These are phyloP conservation scores for Paraglomus brasilianum DNA, from an alignment of 192 early-diverging fungal genomes.

Conservation along the genomic window DNA sequence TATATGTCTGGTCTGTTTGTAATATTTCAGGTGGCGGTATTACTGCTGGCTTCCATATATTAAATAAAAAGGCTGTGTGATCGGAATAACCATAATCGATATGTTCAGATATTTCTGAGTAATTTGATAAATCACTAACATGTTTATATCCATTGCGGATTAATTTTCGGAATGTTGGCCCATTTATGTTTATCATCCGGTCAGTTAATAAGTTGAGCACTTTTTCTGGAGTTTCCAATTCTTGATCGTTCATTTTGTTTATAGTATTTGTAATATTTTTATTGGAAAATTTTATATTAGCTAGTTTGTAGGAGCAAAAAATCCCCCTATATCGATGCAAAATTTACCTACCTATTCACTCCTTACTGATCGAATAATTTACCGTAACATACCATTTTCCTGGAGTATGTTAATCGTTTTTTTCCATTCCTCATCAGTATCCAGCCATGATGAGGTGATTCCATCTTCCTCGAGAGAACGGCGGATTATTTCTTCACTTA, in stretches of 20 bases:
- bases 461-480: background rate
- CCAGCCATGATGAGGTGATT: background rate
- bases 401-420: constrained; percentile 17
- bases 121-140: constrained; percentile 23
- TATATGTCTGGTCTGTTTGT: constrained; percentile 12
- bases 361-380: background rate
- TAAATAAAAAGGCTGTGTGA: constrained; percentile 19
- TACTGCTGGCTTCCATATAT: background rate
- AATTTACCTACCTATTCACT: background rate
- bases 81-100: constrained; percentile 18
- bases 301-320: background rate
- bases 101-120: constrained; percentile 25
- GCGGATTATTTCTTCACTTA: constrained; percentile 16
- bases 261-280: constrained; percentile 15
- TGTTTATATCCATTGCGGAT: constrained; percentile 15
- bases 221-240: background rate
- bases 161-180: constrained; percentile 13
- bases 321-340: background rate
- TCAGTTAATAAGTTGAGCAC: background rate
- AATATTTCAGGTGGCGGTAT: constrained; percentile 4
- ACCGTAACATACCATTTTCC: constrained; percentile 20
- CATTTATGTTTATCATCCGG: background rate
- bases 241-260: constrained; percentile 6
- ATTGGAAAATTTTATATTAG: constrained; percentile 18
- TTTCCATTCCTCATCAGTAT: constrained; percentile 15